Conservation (phyloP, 2,329 filamentous ascomycete species). For the Ambrosiella cleistominuta region DNA sequence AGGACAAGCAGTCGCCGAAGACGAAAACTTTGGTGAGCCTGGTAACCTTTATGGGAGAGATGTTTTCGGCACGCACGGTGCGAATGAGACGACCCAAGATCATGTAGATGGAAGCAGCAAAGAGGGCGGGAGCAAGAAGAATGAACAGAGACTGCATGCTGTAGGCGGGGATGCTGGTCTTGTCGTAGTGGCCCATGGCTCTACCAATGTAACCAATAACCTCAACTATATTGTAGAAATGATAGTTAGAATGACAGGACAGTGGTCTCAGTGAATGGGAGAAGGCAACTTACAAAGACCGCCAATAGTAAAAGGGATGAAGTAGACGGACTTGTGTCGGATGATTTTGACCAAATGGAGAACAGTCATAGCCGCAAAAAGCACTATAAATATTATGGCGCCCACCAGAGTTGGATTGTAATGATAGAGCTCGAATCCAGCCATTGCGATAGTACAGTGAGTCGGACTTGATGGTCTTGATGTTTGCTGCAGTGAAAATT, state of each 20-base stretch:
- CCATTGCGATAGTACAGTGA: background rate
- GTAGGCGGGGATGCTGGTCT: constrained; percentile 21
- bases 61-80: constrained; percentile 21
- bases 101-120: constrained; percentile 35
- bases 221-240: constrained; percentile 18
- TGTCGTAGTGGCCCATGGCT: constrained; percentile 16
- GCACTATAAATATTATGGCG: constrained; percentile 25
- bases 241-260: background rate
- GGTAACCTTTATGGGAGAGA: constrained; percentile 19
- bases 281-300: constrained; percentile 25
- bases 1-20: constrained; percentile 33
- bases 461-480: background rate
- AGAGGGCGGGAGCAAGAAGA: constrained; percentile 30
- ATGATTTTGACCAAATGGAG: constrained; percentile 25
- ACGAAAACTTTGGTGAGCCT: constrained; percentile 40
- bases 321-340: constrained; percentile 5
- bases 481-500: background rate
- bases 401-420: constrained; percentile 29
- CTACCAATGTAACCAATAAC: constrained; percentile 15
- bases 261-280: background rate
- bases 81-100: constrained; percentile 27
- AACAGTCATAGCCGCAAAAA: constrained; percentile 25
- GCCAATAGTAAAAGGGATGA: constrained; percentile 28
- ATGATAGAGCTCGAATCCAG: constrained; percentile 22
- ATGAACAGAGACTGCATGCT: constrained; percentile 27